A percentile compares a stretch with the other conserved stretches of the same genome.
Conservation (phyloP, 2,329 filamentous ascomycete genomes). For the Claviceps africana region DNA sequence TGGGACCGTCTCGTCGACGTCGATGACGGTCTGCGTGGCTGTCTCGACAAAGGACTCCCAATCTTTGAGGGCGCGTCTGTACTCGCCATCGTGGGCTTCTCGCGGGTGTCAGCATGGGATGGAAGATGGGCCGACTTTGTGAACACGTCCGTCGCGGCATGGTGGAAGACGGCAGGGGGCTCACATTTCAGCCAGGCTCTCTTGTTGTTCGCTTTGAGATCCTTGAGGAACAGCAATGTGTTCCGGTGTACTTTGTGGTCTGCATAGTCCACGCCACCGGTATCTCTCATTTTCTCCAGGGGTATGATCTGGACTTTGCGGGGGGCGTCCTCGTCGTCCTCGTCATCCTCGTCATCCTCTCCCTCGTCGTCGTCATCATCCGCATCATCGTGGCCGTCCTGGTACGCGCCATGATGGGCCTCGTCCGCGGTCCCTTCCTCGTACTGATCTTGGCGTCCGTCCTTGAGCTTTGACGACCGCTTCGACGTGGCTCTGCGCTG, state of each 20-base stretch:
- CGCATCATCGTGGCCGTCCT: constrained; percentile 12
- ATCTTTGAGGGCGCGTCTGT: constrained; percentile 62
- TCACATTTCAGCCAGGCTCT: constrained; percentile 45
- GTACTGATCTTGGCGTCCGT: constrained; percentile 12
- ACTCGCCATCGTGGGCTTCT: constrained; percentile 65
- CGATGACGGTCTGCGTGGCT: constrained; percentile 55
- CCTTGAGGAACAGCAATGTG: constrained; percentile 41
- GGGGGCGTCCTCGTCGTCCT: constrained; percentile 24
- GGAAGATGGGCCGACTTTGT: neutral
- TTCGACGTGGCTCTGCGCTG: constrained; percentile 15
- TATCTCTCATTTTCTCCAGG: constrained; percentile 21
- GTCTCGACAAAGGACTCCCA: constrained; percentile 67
- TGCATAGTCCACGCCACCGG: constrained; percentile 29
- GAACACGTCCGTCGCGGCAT: too few species aligned
- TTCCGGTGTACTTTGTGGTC: constrained; percentile 42
- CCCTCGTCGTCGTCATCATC: constrained; percentile 11
- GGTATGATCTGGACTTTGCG: constrained; percentile 23
- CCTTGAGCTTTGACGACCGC: constrained; percentile 3
- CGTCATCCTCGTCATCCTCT: constrained; percentile 19
- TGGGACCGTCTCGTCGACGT: constrained; percentile 67
- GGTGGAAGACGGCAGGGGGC: constrained; percentile 3
- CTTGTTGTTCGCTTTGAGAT: constrained; percentile 46
- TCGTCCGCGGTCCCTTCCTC: constrained; percentile 14
- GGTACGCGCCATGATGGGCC: constrained; percentile 8
- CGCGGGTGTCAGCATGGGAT: neutral